Evolutionary conservation across 495 filamentous ascomycete species (phyloP).

Genomic region (Neurospora africana): DNA sequence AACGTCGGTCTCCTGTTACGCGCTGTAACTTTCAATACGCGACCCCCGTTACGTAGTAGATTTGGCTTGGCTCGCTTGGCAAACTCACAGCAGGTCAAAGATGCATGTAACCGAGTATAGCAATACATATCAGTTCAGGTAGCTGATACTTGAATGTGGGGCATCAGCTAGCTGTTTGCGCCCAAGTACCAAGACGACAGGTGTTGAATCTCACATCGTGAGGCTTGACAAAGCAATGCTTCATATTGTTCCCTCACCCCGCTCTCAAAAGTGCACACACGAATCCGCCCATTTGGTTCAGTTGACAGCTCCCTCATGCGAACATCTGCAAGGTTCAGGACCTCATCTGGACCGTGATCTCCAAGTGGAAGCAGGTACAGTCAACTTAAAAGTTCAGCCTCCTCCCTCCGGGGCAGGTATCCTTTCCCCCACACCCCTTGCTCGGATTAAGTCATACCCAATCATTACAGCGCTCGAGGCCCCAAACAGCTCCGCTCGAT

Average conservation of each 20-base stretch:
- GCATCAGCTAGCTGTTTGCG: not conserved
- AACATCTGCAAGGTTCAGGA: not conserved
- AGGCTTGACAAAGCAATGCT: not conserved
- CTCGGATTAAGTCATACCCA: constrained; percentile 7
- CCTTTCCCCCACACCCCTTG: not conserved
- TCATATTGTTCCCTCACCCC: not conserved
- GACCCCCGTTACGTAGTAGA: not conserved
- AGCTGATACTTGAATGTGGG: not conserved
- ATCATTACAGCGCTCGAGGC: not conserved
- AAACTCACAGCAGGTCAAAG: not conserved
- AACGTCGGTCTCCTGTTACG: not conserved
- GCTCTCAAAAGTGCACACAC: not conserved
- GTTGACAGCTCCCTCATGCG: not conserved
- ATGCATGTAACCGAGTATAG: not conserved
- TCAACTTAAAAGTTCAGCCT: not conserved
- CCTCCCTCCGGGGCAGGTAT: not conserved
- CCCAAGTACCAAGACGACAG: not conserved
- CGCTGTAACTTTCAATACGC: not conserved
- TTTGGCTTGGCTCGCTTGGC: not conserved
- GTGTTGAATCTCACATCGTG: not conserved
- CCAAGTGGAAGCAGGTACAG: not conserved
- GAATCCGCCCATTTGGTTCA: not conserved
- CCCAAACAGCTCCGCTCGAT: not conserved
- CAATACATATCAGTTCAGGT: not conserved
- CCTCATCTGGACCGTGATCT: not conserved